A percentile compares a stretch with the other conserved stretches of the same genome.
Evolutionary conservation across 495 filamentous ascomycete species (phyloP).

Genomic region (Diplogelasinospora grovesii): DNA sequence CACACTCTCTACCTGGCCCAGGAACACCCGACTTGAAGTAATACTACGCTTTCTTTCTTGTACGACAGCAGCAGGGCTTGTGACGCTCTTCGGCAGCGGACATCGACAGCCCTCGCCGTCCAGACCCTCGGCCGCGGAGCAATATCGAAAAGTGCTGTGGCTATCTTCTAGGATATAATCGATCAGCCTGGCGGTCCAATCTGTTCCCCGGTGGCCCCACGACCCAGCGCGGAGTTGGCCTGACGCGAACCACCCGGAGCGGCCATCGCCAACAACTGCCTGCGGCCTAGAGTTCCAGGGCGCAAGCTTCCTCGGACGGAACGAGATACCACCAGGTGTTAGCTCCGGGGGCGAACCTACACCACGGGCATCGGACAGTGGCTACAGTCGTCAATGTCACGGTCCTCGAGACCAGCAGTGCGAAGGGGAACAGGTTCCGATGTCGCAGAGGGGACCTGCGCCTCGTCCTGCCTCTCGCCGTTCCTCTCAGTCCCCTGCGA

Average conservation of each 20-base stretch:
- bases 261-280: constrained; percentile 10
- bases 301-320: constrained; percentile 17
- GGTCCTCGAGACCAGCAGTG: constrained; percentile 39
- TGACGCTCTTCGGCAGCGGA: no score
- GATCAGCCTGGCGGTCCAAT: constrained; percentile 28
- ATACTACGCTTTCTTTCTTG: no score
- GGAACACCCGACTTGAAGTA: no score
- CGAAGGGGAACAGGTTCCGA: constrained; percentile 53
- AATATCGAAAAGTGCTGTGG: no score
- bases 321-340: constrained; percentile 27
- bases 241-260: constrained; percentile 13
- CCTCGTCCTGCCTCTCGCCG: constrained; percentile 40
- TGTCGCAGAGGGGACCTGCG: constrained; percentile 51
- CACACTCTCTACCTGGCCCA: no score
- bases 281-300: constrained; percentile 12
- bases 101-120: no score
- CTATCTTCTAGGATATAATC: constrained; percentile 2
- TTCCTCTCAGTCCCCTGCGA: constrained; percentile 23
- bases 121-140: no score
- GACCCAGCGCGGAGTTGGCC: constrained; percentile 22
- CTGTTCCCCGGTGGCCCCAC: constrained; percentile 16
- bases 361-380: constrained; percentile 10
- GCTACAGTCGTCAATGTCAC: constrained; percentile 46
- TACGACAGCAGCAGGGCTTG: no score
- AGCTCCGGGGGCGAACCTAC: constrained; percentile 16